A percentile compares a stretch with the other conserved stretches of the same genome.
These are phyloP conservation scores for Marchantia paleacea DNA, from an alignment of 225 moss, liverwort and hornwort genomes.

Conservation along the genomic window DNA sequence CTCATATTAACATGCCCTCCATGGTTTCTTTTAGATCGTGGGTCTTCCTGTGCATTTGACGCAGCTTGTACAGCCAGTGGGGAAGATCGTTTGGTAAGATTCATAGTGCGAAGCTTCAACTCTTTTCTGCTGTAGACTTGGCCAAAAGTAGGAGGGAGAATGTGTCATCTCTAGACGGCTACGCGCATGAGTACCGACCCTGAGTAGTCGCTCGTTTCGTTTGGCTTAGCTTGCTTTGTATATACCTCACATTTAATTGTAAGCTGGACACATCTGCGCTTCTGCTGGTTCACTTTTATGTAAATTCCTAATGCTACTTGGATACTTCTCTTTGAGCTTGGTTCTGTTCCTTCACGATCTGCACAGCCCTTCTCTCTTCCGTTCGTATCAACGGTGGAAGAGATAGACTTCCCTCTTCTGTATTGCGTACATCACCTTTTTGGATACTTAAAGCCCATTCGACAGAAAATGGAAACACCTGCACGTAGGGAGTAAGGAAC, in stretches of 20 bases:
- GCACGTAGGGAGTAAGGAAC: background rate
- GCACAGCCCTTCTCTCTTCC: background rate
- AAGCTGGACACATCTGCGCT: conserved; percentile 19
- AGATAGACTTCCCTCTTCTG: background rate
- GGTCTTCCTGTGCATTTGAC: conserved; percentile 1
- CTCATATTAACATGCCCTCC: background rate
- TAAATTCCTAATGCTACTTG: background rate
- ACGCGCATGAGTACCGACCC: background rate
- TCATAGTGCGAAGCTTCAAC: background rate
- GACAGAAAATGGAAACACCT: background rate
- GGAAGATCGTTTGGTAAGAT: conserved; percentile 10
- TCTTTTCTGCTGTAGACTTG: conserved; percentile 1
- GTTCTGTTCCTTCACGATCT: background rate
- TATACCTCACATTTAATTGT: background rate
- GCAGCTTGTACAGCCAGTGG: conserved; percentile 13
- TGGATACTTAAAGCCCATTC: background rate
- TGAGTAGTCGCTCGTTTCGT: conserved; percentile 7
- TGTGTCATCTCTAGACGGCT: background rate
- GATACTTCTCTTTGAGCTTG: background rate
- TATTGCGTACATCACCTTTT: background rate
- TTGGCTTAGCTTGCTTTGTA: conserved; percentile 14
- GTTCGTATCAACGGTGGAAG: background rate
- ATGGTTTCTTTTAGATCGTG: conserved; percentile 3
- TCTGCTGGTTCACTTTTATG: conserved; percentile 13
- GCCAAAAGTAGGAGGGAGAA: background rate